Base-by-base conservation (phyloP, 148 eudicot species). In the Camellia lanceoleosa region DNA sequence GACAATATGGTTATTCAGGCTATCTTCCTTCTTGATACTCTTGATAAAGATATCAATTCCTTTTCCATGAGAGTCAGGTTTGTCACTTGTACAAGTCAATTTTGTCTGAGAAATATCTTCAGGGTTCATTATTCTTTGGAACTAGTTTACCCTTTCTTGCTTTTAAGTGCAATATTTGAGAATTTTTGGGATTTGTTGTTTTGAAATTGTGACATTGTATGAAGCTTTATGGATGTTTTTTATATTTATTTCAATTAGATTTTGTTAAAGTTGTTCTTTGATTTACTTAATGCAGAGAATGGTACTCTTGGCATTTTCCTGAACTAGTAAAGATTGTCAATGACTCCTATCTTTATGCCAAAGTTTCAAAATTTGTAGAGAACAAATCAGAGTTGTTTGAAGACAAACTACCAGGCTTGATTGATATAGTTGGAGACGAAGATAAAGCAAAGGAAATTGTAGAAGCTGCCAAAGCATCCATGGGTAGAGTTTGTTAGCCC, bases 1-100 rank as follows among this genome's bases (percentile, higher is more conserved):
- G 99, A 96, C 87, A 96, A 96, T 86, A 94, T 92, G 97, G 98
- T 94, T 71, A 96, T 92, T 73, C 99, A 96, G 87, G 97, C 99
- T 15, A 96, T 94, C 83, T 91, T 94, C 83, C 94, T n/a, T n/a
- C n/a, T n/a, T n/a, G n/a, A n/a, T n/a, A n/a, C n/a, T n/a, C n/a
- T n/a, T n/a, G n/a, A n/a, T n/a, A n/a, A n/a, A n/a, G n/a, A n/a
- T n/a, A n/a, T n/a, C n/a, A n/a, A n/a, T n/a, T n/a, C n/a, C n/a
- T n/a, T n/a, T n/a, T n/a, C n/a, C n/a, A n/a, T n/a, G n/a, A n/a
- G n/a, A n/a, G n/a, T n/a, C n/a, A n/a, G n/a, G n/a, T n/a, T n/a
- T n/a, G n/a, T n/a, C n/a, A n/a, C n/a, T n/a, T n/a, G n/a, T n/a
- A 56, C 46, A 60, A 55, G 23, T 74, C 49, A 56, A 41, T 79